Evolutionary conservation across 306 rosid genomes (phyloP), one percentile per base, ranked within the genome.

Genomic region (Rosa multiflora): DNA sequence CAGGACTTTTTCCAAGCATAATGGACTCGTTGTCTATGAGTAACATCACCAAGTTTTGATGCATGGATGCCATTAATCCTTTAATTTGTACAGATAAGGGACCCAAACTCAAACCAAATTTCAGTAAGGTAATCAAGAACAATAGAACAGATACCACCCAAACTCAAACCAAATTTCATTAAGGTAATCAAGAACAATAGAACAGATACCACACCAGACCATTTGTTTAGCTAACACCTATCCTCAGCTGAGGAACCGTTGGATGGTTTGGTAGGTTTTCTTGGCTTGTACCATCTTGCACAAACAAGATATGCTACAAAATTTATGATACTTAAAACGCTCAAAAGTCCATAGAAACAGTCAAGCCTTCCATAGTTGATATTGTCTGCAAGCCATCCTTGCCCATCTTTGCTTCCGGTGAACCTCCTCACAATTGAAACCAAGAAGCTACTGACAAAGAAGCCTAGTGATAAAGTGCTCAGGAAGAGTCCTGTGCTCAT

Each of bases 401-500:
- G 82, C n/a, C 93, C 88, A 49, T 78, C 87, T 48, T 44, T 78
- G 39, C 79, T 71, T 11, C 88, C 91, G 0, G 95, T 91, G 8
- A 89, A 84, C 73, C 75, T 83, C 85, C 83, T 89, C 77, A 94
- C 92, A 3, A 90, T 75, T 0, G 93, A 84, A 13, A 94, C 99
- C 49, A 92, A 83, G 82, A 92, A 85, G 83, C 99, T 94, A 70
- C 99, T 94, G 17, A 92, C 62, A 37, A 94, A 94, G 88, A 92
- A 92, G 40, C 99, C 99, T 0, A 94, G 90, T 12, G 99, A 88
- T 18, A 94, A 12, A 10, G 97, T 94, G 14, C 97, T 89, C 20
- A 94, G 95, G 77, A 94, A 94, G 67, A 94, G 92, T 12, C 97
- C 99, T 0, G 99, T 94, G 89, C 99, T 94, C 97, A 94, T 91